These are phyloP conservation scores for Baorangia bicolor DNA, from an alignment of 768 basidiomycete genomes.

Conservation along the genomic window DNA sequence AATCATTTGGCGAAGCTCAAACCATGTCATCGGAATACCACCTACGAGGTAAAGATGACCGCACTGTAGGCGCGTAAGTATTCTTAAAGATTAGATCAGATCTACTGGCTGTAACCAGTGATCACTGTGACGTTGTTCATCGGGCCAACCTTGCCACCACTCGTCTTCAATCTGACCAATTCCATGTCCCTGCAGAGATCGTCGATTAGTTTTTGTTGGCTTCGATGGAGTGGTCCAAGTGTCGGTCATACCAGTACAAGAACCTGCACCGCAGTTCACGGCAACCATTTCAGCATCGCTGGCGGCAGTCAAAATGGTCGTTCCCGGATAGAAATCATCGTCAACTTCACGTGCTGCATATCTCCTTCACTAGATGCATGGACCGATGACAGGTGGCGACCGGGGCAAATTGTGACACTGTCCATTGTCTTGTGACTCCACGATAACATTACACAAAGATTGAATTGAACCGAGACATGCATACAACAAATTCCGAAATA, in stretches of 20 bases:
- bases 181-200: constrained; percentile 32
- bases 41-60: background rate
- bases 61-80: background rate
- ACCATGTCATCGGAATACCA: background rate
- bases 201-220: background rate
- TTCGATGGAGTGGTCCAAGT: background rate
- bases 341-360: no score
- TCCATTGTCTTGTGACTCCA: no score
- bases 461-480: no score
- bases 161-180: constrained; percentile 48
- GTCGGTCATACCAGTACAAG: constrained; percentile 43
- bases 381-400: no score
- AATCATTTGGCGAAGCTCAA: background rate
- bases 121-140: constrained; percentile 38
- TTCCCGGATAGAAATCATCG: constrained; percentile 47
- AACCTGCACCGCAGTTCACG: constrained; percentile 54
- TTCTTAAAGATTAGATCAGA: no score
- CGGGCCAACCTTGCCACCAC: constrained; percentile 43
- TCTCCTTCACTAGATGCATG: no score
- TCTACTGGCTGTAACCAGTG: constrained; percentile 33
- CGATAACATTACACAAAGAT: no score
- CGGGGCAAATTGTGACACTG: no score
- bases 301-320: constrained; percentile 43
- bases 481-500: no score
- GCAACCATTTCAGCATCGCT: constrained; percentile 48